Evolutionary conservation across 169 alveolate species (phyloP).

Genomic region (Cryptosporidium viatorum): DNA sequence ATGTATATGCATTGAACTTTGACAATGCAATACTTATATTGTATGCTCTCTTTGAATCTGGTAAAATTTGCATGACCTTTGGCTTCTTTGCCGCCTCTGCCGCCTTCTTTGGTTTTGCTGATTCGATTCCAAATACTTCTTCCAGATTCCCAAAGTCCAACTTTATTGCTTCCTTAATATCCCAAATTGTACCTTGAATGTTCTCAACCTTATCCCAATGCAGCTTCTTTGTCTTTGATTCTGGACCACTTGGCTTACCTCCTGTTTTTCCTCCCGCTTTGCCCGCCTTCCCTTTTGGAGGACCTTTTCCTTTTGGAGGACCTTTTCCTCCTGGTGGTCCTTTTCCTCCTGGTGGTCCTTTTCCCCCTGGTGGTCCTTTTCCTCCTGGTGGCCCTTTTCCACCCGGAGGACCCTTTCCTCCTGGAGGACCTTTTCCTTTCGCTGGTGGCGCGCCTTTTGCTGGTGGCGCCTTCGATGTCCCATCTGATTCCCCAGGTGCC

Average conservation of each 20-base stretch:
- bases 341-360: conserved; percentile 76
- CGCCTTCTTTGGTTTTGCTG: conserved; percentile 82
- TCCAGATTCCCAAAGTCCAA: conserved; percentile 81
- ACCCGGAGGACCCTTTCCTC: conserved; percentile 34
- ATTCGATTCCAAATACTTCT: conserved; percentile 82
- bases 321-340: conserved; percentile 78
- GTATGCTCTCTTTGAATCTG: conserved; percentile 91
- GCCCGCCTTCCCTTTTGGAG: conserved; percentile 81
- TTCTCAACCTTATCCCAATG: conserved; percentile 92
- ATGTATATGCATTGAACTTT: conserved; percentile 89
- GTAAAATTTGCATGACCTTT: conserved; percentile 85
- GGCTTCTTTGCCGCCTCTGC: conserved; percentile 82
- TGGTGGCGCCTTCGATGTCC: conserved; percentile 48
- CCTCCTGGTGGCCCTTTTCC: conserved; percentile 57
- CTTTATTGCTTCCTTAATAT: conserved; percentile 64
- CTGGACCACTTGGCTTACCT: conserved; percentile 83
- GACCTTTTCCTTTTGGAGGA: conserved; percentile 83
- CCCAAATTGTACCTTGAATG: conserved; percentile 87
- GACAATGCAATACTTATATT: conserved; percentile 90
- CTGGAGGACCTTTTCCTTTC: conserved; percentile 76
- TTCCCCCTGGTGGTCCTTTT: conserved; percentile 73
- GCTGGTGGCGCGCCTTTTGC: conserved; percentile 70
- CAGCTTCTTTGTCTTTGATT: conserved; percentile 84
- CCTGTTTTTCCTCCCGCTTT: conserved; percentile 75
- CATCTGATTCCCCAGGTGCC: not conserved